phyloP scores from a whole-genome alignment of 1,284 basidiomycete genomes.

The Cronartium ribicola region DNA sequence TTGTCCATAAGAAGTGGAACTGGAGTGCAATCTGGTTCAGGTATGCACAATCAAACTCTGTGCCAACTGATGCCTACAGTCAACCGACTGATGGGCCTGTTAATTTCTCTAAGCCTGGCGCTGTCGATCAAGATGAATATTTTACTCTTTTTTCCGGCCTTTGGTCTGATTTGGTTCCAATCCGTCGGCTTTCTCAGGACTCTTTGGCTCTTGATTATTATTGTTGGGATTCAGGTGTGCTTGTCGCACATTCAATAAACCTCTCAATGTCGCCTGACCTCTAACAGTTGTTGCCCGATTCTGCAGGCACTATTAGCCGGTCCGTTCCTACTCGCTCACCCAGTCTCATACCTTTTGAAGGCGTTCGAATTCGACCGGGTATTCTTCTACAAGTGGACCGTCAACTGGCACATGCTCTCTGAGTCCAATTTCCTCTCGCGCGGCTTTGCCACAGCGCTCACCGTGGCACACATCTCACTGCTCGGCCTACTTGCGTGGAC shows the following conservation, averaged over 20 bases:
- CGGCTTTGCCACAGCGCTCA: slow-evolving; percentile 62
- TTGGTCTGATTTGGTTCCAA: slow-evolving; percentile 70
- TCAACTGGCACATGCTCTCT: slow-evolving; percentile 87
- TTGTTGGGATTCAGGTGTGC: slow-evolving; percentile 56
- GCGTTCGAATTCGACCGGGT: slow-evolving; percentile 84
- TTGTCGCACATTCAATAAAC: slow-evolving; percentile 5
- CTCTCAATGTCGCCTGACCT: background rate
- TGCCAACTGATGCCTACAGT: slow-evolving; percentile 14
- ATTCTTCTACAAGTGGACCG: slow-evolving; percentile 95
- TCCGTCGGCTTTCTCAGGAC: slow-evolving; percentile 68
- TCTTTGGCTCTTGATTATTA: slow-evolving; percentile 58
- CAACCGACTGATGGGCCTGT: background rate
- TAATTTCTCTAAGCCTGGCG: slow-evolving; percentile 61
- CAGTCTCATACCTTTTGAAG: slow-evolving; percentile 64
- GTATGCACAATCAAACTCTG: slow-evolving; percentile 57
- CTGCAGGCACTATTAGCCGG: slow-evolving; percentile 64
- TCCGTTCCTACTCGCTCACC: slow-evolving; percentile 67
- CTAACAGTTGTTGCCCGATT: background rate
- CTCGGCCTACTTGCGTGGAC: slow-evolving; percentile 65
- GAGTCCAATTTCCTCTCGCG: slow-evolving; percentile 69
- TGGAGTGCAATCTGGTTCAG: slow-evolving; percentile 42
- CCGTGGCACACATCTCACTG: slow-evolving; percentile 63
- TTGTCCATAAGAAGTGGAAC: slow-evolving; percentile 51
- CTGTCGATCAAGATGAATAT: slow-evolving; percentile 95
- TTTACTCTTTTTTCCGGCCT: slow-evolving; percentile 77